A percentile compares a stretch with the other conserved stretches of the same genome.
Evolutionary conservation across 495 filamentous ascomycete species (phyloP).

Genomic region (Talaromyces trachyspermus): DNA sequence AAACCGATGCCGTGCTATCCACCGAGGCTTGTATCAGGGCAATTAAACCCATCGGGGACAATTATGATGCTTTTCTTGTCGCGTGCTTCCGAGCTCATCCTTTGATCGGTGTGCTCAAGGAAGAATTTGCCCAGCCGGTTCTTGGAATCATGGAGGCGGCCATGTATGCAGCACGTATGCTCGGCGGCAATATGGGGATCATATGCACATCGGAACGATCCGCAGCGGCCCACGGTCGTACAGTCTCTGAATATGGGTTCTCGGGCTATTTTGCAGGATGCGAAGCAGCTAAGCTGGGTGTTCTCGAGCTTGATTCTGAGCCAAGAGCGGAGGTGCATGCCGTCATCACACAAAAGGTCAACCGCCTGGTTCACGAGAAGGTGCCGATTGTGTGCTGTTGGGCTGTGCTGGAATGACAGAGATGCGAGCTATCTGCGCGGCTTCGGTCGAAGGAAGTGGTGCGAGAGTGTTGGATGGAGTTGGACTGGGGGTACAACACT

Average conservation of each 20-base stretch:
- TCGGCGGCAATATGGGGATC: constrained; percentile 34
- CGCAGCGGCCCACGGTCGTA: constrained; percentile 30
- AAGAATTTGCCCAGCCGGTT: constrained; percentile 34
- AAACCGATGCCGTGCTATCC: constrained; percentile 35
- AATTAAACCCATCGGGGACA: constrained; percentile 27
- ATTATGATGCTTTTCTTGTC: constrained; percentile 41
- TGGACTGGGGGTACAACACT: constrained; percentile 17
- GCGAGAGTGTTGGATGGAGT: constrained; percentile 29
- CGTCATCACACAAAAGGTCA: neutral
- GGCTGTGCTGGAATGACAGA: constrained; percentile 45
- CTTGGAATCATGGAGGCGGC: constrained; percentile 46
- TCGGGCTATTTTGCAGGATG: constrained; percentile 32
- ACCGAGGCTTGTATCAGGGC: constrained; percentile 31
- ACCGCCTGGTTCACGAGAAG: constrained; percentile 16
- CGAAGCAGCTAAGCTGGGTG: constrained; percentile 28
- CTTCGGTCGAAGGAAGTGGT: constrained; percentile 31
- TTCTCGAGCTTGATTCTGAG: constrained; percentile 33
- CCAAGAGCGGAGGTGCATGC: constrained; percentile 25
- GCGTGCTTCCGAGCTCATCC: constrained; percentile 44
- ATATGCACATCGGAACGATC: constrained; percentile 31
- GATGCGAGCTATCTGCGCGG: constrained; percentile 21
- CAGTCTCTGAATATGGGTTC: constrained; percentile 33
- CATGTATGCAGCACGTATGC: constrained; percentile 28
- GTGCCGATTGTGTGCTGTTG: constrained; percentile 38
- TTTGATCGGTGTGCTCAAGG: constrained; percentile 40